Evolutionary conservation across 768 basidiomycete genomes (phyloP), one percentile per base, ranked within the genome.

Genomic region (Macrolepiota albuminosa): DNA sequence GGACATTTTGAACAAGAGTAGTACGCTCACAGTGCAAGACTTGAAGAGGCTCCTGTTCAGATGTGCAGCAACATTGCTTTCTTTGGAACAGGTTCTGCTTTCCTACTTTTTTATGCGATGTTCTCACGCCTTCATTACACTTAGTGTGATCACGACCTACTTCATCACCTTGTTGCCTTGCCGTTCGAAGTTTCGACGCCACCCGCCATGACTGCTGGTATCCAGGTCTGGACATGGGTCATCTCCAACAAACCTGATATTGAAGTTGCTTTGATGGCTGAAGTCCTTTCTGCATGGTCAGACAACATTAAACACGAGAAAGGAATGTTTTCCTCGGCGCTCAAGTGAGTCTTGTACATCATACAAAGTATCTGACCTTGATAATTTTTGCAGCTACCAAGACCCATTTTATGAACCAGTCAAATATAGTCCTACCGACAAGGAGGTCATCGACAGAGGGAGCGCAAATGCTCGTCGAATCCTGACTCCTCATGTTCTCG

Each of bases 201-300:
- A 1, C 77, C 91, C 4, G 86, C 94, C 1, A 84, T 98, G 58
- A 82, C 91, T 16, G 84, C 91, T 2, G 95, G 93, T 0, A 87
- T 95, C 46, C 95, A 98, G 68, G 88, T 89, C 10, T 98, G 97
- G 97, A 93, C 90, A 3, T 98, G 95, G 95, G 81, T 97, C 0
- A 89, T 97, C 55, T 85, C 91, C 14, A 91, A 96, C 69, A 85
- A 91, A 60, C 87, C 91, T 0, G 82, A 83, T 50, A 77, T 89
- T 11, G 95, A 98, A 72, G 84, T 95, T 51, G 84, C 87, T 2
- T 72, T 98, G 21, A 89, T 98, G 81, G 78, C 84, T 5, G 95
- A 98, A 67, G 83, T 98, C 53, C 75, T 92, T 49, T 84, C 91
- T 2, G 90, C 91, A 3, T 99, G 97, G 97, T 81, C 88, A 51